A percentile compares a stretch with the other conserved stretches of the same genome.
Conservation (phyloP, 164 flowering plant genomes). For the Stephania japonica region DNA sequence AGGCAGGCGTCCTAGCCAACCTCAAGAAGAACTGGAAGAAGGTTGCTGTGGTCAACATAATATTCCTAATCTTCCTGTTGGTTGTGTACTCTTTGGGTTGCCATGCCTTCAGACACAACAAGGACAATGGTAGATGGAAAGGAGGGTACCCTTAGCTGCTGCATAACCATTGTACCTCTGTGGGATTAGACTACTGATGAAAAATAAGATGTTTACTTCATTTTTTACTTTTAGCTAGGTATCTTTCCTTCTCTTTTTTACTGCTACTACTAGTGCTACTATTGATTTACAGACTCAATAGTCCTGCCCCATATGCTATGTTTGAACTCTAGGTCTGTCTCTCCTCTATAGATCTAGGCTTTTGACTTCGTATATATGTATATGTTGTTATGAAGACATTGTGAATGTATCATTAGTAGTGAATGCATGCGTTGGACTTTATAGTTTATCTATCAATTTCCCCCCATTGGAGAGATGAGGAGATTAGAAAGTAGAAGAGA, state of each 20-base stretch:
- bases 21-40: conserved; percentile 33
- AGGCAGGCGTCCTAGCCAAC: conserved; percentile 32
- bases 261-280: not conserved
- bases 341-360: not conserved
- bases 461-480: too few relatives aligned
- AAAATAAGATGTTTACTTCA: not conserved
- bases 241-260: not conserved
- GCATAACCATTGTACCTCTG: not conserved
- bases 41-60: conserved; percentile 26
- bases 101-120: conserved; percentile 32
- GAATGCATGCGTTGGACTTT: too few relatives aligned
- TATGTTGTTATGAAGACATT: not conserved
- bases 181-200: not conserved
- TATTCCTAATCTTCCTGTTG: conserved; percentile 25
- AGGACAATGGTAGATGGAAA: conserved; percentile 17
- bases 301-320: too few relatives aligned
- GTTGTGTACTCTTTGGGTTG: conserved; percentile 37
- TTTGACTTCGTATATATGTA: not conserved
- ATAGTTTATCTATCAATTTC: too few relatives aligned
- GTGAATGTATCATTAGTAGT: not conserved
- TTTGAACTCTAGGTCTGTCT: too few relatives aligned
- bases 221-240: not conserved
- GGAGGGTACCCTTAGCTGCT: conserved; percentile 14
- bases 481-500: too few relatives aligned
- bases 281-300: too few relatives aligned